These are phyloP conservation scores for Podochytrium sp. DNA, from an alignment of 192 early-diverging fungal genomes.

Conservation along the genomic window DNA sequence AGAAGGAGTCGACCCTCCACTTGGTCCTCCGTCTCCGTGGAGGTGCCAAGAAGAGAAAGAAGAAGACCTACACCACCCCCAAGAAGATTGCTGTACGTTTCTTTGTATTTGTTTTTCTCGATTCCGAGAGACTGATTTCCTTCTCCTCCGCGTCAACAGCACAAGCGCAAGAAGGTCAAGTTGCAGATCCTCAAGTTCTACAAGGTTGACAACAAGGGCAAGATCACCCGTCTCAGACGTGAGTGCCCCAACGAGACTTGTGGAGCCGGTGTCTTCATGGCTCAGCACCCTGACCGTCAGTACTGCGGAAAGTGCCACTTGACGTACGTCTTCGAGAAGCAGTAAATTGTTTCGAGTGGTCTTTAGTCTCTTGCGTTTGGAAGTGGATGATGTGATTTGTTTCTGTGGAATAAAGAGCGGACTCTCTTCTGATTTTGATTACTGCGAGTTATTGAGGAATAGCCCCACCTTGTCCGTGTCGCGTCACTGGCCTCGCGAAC, in stretches of 20 bases:
- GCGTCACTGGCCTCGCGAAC: too few relatives aligned
- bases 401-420: too few relatives aligned
- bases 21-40: constrained; percentile 71
- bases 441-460: too few relatives aligned
- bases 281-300: constrained; percentile 96
- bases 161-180: constrained; percentile 99
- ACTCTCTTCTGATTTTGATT: too few relatives aligned
- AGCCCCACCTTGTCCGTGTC: too few relatives aligned
- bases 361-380: too few relatives aligned
- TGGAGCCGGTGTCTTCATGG: constrained; percentile 99
- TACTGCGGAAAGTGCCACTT: constrained; percentile 97
- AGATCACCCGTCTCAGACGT: constrained; percentile 97
- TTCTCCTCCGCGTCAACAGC: too few relatives aligned
- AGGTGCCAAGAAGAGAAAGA: constrained; percentile 94
- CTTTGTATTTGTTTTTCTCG: not conserved
- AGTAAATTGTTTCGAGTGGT: too few relatives aligned
- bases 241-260: constrained; percentile 97
- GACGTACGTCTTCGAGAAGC: constrained; percentile 95
- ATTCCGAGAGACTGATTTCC: too few relatives aligned
- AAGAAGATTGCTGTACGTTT: constrained; percentile 91
- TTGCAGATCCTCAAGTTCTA: constrained; percentile 98
- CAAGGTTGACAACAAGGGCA: constrained; percentile 97
- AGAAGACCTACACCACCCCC: constrained; percentile 99
- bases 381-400: too few relatives aligned
- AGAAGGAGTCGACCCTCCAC: constrained; percentile 73